A percentile compares a stretch with the other conserved stretches of the same genome.
These are phyloP conservation scores for Garcia nutans DNA, from an alignment of 345 rosid species.

Conservation along the genomic window DNA sequence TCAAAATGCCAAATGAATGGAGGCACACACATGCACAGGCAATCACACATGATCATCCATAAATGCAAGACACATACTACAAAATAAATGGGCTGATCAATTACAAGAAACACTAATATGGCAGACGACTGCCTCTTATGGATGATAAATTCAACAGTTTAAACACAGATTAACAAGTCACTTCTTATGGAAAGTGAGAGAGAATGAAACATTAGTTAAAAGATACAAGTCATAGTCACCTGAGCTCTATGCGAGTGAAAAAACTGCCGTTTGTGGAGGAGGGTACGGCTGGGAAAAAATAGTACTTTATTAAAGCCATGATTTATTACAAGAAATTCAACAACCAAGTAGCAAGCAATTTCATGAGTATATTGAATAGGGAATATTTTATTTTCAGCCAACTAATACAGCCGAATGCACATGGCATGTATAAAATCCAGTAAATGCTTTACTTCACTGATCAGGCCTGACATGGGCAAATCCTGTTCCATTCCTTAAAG, in stretches of 20 bases:
- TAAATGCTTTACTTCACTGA: slow-evolving; percentile 1
- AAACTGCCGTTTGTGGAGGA: slow-evolving; percentile 86
- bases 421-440: background rate
- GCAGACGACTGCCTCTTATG: background rate
- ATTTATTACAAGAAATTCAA: background rate
- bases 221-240: slow-evolving; percentile 40
- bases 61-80: background rate
- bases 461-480: background rate
- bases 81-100: background rate
- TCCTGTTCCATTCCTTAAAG: background rate
- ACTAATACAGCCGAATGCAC: background rate
- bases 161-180: background rate
- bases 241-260: slow-evolving; percentile 99
- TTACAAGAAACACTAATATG: background rate
- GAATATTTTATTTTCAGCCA: background rate
- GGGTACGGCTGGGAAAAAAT: slow-evolving; percentile 57
- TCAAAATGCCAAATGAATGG: background rate
- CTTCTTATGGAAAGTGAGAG: slow-evolving; percentile 6
- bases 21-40: background rate
- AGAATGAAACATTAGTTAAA: no score
- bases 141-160: background rate
- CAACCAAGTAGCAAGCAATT: background rate
- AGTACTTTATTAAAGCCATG: slow-evolving; percentile 21
- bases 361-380: background rate
- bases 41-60: background rate